Percentiles rank a stretch among this genome's conserved stretches.
phyloP scores from a whole-genome alignment of 2,329 filamentous ascomycete genomes.

The Trichoderma gracile region DNA sequence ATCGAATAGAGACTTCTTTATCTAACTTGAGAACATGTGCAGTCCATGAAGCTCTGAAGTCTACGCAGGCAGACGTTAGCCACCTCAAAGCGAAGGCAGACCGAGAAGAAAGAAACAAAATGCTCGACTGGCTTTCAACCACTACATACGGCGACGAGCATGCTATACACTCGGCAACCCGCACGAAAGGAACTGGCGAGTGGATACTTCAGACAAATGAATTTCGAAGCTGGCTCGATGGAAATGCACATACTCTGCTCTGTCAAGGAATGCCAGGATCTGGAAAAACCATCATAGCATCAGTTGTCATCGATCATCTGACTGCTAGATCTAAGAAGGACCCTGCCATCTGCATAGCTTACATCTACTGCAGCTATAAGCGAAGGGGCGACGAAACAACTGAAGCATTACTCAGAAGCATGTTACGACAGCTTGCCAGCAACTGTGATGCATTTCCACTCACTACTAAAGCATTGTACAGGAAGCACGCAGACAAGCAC shows the following conservation, averaged over 20 bases:
- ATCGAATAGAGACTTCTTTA: too few relatives aligned
- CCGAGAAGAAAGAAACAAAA: not conserved
- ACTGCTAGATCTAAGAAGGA: slow-evolving; percentile 28
- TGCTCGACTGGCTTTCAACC: slow-evolving; percentile 44
- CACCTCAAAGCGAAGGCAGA: too few relatives aligned
- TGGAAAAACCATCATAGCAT: slow-evolving; percentile 50
- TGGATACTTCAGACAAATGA: slow-evolving; percentile 48
- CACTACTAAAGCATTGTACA: too few relatives aligned
- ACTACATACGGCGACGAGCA: slow-evolving; percentile 43
- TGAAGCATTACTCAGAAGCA: not conserved
- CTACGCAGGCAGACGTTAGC: too few relatives aligned
- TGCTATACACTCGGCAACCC: slow-evolving; percentile 33
- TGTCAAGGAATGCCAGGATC: slow-evolving; percentile 51
- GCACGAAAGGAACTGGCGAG: slow-evolving; percentile 43
- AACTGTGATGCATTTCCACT: not conserved
- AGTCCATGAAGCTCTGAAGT: too few relatives aligned
- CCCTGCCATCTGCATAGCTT: slow-evolving; percentile 41
- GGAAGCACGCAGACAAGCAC: too few relatives aligned
- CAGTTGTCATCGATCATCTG: slow-evolving; percentile 46
- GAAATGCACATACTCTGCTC: slow-evolving; percentile 39
- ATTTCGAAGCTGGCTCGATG: slow-evolving; percentile 38
- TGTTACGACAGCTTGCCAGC: not conserved
- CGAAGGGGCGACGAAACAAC: slow-evolving; percentile 38
- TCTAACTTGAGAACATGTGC: too few relatives aligned
- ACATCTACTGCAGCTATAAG: slow-evolving; percentile 44